phyloP scores from a whole-genome alignment of 139 green algal genomes.

The Gonium pectorale region DNA sequence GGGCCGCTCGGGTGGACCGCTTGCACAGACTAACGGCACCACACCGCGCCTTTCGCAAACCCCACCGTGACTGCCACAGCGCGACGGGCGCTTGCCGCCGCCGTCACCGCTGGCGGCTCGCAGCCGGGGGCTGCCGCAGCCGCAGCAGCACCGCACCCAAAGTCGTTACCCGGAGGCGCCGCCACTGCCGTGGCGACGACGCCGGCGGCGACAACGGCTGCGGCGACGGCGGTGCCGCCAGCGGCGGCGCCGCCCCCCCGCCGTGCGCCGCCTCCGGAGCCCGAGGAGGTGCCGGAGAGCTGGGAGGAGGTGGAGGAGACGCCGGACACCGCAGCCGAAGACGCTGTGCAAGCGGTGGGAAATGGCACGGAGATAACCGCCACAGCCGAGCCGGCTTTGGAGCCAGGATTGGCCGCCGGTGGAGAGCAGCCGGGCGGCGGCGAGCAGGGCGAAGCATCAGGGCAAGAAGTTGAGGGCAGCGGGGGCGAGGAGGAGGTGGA shows the following conservation, averaged over 20 bases:
- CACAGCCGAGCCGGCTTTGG: no score
- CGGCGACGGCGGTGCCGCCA: not conserved
- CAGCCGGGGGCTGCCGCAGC: not conserved
- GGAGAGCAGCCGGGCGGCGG: not conserved
- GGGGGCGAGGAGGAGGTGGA: not conserved
- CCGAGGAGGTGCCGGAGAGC: constrained; percentile 32
- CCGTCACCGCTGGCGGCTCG: no score
- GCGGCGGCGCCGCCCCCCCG: not conserved
- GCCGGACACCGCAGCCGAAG: not conserved
- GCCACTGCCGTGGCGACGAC: no score
- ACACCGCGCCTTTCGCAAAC: no score
- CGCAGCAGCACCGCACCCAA: not conserved
- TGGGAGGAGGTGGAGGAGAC: constrained; percentile 29
- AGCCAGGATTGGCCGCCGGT: not conserved
- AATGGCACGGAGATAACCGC: no score
- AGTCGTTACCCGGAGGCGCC: not conserved
- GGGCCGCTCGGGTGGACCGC: no score
- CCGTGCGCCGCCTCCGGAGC: not conserved
- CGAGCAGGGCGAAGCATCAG: not conserved
- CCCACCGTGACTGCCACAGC: no score
- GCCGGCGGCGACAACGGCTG: no score
- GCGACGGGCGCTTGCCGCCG: no score
- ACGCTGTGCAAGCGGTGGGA: no score
- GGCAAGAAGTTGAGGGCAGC: not conserved
- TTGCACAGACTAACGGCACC: no score